phyloP scores from a whole-genome alignment of 2,329 filamentous ascomycete species.

The Penicillium oxalicum region DNA sequence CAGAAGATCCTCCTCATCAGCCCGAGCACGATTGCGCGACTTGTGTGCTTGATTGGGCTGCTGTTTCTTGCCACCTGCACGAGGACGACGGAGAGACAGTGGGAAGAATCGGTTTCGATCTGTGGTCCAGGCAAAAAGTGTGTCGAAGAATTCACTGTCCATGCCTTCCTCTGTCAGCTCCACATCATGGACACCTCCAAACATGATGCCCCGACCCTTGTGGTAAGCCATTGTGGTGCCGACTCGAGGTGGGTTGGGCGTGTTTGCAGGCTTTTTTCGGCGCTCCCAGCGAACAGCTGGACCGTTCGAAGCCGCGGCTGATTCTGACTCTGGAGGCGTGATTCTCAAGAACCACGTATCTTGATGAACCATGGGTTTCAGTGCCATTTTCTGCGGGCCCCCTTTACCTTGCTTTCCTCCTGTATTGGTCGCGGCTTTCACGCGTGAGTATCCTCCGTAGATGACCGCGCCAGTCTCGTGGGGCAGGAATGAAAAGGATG shows the following conservation, averaged over 20 bases:
- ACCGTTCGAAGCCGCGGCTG: conserved; percentile 55
- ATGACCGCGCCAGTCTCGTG: conserved; percentile 85
- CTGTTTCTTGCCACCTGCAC: conserved; percentile 59
- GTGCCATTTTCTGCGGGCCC: conserved; percentile 59
- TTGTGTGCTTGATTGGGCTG: conserved; percentile 41
- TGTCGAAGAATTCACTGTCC: conserved; percentile 95
- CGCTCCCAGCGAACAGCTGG: conserved; percentile 85
- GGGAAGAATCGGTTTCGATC: conserved; percentile 94
- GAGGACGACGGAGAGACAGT: conserved; percentile 67
- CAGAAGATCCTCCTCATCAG: conserved; percentile 85
- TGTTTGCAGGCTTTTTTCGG: conserved; percentile 84
- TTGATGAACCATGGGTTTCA: conserved; percentile 86
- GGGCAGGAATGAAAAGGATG: conserved; percentile 85
- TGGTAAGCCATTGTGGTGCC: conserved; percentile 93
- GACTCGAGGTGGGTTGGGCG: conserved; percentile 74
- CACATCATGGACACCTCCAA: conserved; percentile 90
- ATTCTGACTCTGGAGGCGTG: conserved; percentile 63
- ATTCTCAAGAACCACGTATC: conserved; percentile 92
- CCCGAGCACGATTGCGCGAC: conserved; percentile 65
- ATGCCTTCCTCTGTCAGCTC: conserved; percentile 90
- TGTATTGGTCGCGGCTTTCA: conserved; percentile 60
- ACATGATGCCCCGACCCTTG: conserved; percentile 85
- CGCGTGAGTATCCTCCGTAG: conserved; percentile 87
- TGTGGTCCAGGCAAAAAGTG: conserved; percentile 86
- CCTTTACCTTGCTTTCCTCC: conserved; percentile 58